Percentiles rank a stretch among this genome's conserved stretches.
Evolutionary conservation across 139 green algal genomes (phyloP).

Genomic region (Pedinophyceae sp.): DNA sequence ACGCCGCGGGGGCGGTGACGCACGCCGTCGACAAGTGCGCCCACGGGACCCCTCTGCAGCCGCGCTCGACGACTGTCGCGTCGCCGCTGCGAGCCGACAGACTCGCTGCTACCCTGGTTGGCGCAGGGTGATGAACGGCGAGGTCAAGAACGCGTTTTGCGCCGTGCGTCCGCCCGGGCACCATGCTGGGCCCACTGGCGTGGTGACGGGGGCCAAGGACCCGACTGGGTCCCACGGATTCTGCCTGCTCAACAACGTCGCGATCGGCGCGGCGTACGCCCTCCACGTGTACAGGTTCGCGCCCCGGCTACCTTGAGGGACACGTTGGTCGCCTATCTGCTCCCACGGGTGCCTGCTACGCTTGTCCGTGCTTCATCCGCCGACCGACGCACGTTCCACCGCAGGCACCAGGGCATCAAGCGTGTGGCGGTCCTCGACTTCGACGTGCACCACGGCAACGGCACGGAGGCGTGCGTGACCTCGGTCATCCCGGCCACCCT

Average conservation of each 20-base stretch:
- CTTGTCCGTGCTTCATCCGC: too few species aligned
- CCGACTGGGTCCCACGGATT: constrained; percentile 61
- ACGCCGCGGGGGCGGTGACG: constrained; percentile 45
- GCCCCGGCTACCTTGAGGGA: too few species aligned
- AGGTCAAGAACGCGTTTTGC: constrained; percentile 59
- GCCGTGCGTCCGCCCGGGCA: constrained; percentile 76
- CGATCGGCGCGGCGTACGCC: constrained; percentile 75
- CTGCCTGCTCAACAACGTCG: constrained; percentile 88
- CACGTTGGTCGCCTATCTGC: too few species aligned
- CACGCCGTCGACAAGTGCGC: constrained; percentile 11
- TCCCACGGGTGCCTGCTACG: too few species aligned
- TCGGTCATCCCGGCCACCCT: constrained; percentile 17
- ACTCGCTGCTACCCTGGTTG: too few species aligned
- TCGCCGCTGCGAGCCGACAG: too few species aligned
- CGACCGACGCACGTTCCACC: too few species aligned
- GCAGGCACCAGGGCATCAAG: constrained; percentile 26
- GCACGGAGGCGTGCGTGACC: constrained; percentile 50
- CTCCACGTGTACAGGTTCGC: constrained; percentile 47
- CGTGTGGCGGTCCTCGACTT: constrained; percentile 79
- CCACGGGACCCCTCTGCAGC: too few species aligned
- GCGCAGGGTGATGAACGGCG: constrained; percentile 1
- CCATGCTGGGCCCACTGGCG: constrained; percentile 59
- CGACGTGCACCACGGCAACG: constrained; percentile 89
- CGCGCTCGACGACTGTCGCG: too few species aligned
- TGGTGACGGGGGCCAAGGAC: constrained; percentile 29